These are phyloP conservation scores for Colletotrichum endophyticum DNA, from an alignment of 2,329 filamentous ascomycete genomes.

Conservation along the genomic window DNA sequence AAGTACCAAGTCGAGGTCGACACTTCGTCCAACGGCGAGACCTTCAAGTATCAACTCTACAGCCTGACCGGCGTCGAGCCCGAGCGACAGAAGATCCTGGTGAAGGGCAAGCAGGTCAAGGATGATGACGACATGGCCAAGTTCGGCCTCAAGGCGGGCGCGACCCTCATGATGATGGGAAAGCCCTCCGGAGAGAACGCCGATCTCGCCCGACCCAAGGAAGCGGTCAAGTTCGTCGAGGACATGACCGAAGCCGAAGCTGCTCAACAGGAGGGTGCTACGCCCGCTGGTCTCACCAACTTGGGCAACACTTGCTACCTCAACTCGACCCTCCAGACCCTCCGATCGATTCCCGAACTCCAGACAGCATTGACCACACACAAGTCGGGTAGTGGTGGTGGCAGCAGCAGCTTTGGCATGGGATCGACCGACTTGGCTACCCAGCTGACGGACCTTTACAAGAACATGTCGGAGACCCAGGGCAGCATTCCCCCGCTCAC, in stretches of 20 bases:
- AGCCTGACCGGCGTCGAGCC: conserved; percentile 96
- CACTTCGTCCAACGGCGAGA: conserved; percentile 81
- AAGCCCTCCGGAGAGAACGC: conserved; percentile 73
- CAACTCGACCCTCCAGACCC: conserved; percentile 93
- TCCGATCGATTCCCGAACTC: conserved; percentile 89
- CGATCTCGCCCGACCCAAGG: conserved; percentile 73
- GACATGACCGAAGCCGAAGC: conserved; percentile 97
- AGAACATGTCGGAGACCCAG: conserved; percentile 88
- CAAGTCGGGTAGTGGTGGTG: conserved; percentile 53
- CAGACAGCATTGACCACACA: conserved; percentile 77
- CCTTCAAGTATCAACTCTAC: conserved; percentile 94
- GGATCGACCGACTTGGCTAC: conserved; percentile 20
- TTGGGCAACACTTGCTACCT: conserved; percentile 98
- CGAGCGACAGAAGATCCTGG: conserved; percentile 92
- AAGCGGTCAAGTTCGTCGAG: conserved; percentile 87
- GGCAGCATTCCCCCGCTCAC: conserved; percentile 82
- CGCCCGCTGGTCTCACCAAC: conserved; percentile 87
- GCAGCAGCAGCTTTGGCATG: conserved; percentile 39
- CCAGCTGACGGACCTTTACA: conserved; percentile 83
- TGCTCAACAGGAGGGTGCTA: conserved; percentile 82
- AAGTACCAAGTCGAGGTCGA: conserved; percentile 95
- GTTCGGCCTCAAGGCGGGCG: conserved; percentile 83
- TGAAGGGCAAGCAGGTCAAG: conserved; percentile 94
- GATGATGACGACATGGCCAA: conserved; percentile 89
- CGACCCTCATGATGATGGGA: conserved; percentile 96